Conservation (phyloP, 768 basidiomycete species). For the Auriscalpium orientale region DNA sequence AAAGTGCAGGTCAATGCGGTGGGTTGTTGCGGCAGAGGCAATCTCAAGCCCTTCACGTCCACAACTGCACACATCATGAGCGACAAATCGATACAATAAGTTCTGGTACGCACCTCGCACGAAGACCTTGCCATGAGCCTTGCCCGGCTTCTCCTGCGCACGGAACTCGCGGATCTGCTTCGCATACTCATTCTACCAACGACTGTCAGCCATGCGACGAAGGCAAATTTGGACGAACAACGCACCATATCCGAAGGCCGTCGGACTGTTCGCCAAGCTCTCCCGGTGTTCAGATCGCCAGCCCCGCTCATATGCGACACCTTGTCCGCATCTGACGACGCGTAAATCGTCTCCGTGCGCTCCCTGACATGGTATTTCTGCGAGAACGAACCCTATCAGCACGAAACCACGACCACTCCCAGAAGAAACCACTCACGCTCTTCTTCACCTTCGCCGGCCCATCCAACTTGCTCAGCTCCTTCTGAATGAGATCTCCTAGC, state of each 20-base stretch:
- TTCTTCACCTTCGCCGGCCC: conserved; percentile 26
- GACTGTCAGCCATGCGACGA: not conserved
- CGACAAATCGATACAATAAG: not conserved
- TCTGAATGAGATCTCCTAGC: conserved; percentile 63
- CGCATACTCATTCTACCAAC: conserved; percentile 79
- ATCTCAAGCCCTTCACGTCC: conserved; percentile 59
- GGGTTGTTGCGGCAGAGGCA: conserved; percentile 72
- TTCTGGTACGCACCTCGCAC: conserved; percentile 59
- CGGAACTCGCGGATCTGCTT: conserved; percentile 82
- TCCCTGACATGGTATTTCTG: conserved; percentile 81
- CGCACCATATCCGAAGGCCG: conserved; percentile 92
- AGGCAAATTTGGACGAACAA: conserved; percentile 1
- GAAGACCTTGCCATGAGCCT: conserved; percentile 88
- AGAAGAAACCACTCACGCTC: conserved; percentile 28
- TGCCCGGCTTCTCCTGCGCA: conserved; percentile 67
- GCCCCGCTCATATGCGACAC: conserved; percentile 64
- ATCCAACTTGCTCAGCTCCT: conserved; percentile 58
- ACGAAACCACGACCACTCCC: conserved; percentile 1
- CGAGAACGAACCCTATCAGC: conserved; percentile 7
- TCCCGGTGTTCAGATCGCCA: conserved; percentile 76
- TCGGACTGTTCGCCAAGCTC: conserved; percentile 82
- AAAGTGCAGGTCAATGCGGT: conserved; percentile 80
- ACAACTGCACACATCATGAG: conserved; percentile 45
- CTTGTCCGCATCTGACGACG: conserved; percentile 59
- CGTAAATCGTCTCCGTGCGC: conserved; percentile 70